Conservation (phyloP, 768 basidiomycete genomes). For the Amanita molliuscula region DNA sequence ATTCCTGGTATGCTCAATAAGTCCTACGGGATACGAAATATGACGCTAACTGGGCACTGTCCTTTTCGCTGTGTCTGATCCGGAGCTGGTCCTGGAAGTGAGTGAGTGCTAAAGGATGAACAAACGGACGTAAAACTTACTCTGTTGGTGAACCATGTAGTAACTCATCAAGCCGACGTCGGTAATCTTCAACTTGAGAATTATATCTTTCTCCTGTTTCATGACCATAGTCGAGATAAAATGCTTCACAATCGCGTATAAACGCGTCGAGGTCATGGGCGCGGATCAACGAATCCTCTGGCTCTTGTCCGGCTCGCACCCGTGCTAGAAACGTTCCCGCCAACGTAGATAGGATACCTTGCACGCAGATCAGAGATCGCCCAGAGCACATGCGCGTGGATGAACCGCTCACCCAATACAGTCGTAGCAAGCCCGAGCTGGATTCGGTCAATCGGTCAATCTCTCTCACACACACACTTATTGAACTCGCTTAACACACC, state of each 20-base stretch:
- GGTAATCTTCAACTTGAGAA: constrained; percentile 22
- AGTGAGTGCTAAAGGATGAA: neutral
- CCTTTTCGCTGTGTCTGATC: no score
- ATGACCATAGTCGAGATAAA: constrained; percentile 48
- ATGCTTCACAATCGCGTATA: constrained; percentile 50
- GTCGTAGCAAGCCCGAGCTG: constrained; percentile 27
- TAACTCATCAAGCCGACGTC: constrained; percentile 36
- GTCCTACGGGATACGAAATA: no score
- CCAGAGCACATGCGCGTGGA: neutral
- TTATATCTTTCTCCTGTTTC: constrained; percentile 24
- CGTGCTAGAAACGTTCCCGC: constrained; percentile 67
- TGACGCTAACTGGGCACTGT: no score
- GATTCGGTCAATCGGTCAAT: neutral
- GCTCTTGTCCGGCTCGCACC: constrained; percentile 59
- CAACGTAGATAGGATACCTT: constrained; percentile 58
- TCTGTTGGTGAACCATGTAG: constrained; percentile 10
- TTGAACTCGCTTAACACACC: constrained; percentile 18
- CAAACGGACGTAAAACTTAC: no score
- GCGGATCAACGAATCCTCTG: constrained; percentile 47
- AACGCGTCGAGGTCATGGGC: constrained; percentile 57
- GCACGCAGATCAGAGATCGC: neutral
- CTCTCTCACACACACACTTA: neutral
- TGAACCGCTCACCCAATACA: constrained; percentile 21
- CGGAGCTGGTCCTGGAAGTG: neutral
- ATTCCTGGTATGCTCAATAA: no score